Conservation (phyloP, 1,284 basidiomycete genomes). For the Melampsora larici-populina region DNA sequence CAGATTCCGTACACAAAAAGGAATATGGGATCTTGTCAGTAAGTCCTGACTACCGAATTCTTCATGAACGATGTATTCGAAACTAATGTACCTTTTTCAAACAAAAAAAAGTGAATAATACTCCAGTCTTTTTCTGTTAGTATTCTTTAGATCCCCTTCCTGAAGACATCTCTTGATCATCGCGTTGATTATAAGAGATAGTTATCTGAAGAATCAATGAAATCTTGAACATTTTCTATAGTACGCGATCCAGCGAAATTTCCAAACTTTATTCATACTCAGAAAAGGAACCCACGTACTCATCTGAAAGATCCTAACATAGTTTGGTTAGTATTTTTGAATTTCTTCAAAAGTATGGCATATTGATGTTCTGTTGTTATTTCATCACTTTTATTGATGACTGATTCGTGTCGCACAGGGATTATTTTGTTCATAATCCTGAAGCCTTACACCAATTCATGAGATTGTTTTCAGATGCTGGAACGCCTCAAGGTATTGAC, state of each 20-base stretch:
- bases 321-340: background rate
- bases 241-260: conserved; percentile 67
- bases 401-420: background rate
- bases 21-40: conserved; percentile 28
- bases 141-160: too few species aligned
- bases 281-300: conserved; percentile 12
- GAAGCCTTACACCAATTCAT: background rate
- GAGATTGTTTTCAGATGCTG: background rate
- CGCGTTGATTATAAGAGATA: too few species aligned
- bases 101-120: conserved; percentile 72
- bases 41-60: background rate
- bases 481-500: background rate
- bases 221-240: background rate
- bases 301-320: conserved; percentile 15
- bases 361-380: too few species aligned
- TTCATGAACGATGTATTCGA: too few species aligned
- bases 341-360: too few species aligned
- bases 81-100: background rate
- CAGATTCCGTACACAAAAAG: conserved; percentile 24
- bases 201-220: too few species aligned
- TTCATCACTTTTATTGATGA: background rate
- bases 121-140: conserved; percentile 76
- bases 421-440: conserved; percentile 1
- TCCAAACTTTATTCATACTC: conserved; percentile 21
- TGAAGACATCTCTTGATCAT: too few species aligned